These are phyloP conservation scores for Macrotyloma uniflorum DNA, from an alignment of 306 rosid species.

Conservation along the genomic window DNA sequence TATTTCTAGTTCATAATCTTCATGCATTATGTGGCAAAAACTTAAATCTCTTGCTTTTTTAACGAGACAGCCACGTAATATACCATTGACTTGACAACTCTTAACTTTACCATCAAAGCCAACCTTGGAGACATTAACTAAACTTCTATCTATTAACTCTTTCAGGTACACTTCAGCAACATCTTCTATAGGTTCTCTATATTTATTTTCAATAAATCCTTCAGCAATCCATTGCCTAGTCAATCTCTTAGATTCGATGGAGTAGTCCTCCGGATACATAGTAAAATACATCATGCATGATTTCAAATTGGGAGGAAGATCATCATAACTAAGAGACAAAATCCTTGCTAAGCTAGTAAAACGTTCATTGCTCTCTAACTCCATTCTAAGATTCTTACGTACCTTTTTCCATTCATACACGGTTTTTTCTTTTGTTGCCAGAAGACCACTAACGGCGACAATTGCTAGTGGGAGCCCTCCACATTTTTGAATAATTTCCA, in stretches of 20 bases:
- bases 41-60: constrained; percentile 22
- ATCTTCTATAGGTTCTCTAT: neutral
- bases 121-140: constrained; percentile 16
- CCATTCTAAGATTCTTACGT: neutral
- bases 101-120: constrained; percentile 29
- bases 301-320: constrained; percentile 3
- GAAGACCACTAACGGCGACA: constrained; percentile 19
- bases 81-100: constrained; percentile 34
- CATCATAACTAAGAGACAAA: constrained; percentile 30
- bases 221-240: constrained; percentile 21
- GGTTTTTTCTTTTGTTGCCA: constrained; percentile 6
- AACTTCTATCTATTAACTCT: constrained; percentile 35
- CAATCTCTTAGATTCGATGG: neutral
- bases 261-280: constrained; percentile 18
- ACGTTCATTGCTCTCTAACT: neutral
- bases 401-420: neutral
- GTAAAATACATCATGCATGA: constrained; percentile 20
- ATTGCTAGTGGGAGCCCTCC: constrained; percentile 6
- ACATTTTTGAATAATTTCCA: constrained; percentile 6
- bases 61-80: constrained; percentile 28
- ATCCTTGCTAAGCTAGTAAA: neutral
- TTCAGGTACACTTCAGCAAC: neutral
- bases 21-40: constrained; percentile 18
- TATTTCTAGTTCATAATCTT: neutral
- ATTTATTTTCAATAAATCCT: neutral